These are phyloP conservation scores for Plasmopara muralis DNA, from an alignment of 352 stramenopile species.

Conservation along the genomic window DNA sequence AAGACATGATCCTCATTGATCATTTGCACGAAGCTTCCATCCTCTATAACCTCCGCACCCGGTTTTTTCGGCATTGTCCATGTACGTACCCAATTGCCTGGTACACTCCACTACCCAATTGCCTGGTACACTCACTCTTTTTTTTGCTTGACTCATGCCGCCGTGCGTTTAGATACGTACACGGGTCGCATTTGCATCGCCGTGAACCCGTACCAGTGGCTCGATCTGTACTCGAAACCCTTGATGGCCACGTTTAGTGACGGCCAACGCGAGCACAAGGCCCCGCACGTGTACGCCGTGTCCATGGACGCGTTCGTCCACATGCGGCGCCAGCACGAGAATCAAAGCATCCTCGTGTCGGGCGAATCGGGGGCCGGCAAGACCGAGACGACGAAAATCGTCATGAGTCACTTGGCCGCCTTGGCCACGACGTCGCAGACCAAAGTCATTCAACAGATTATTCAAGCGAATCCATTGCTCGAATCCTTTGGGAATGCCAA, in stretches of 20 bases:
- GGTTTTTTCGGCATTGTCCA: conserved; percentile 73
- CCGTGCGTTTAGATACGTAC: conserved; percentile 53
- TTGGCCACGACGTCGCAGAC: conserved; percentile 74
- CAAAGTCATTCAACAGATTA: conserved; percentile 92
- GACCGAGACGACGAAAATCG: conserved; percentile 95
- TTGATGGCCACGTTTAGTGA: conserved; percentile 74
- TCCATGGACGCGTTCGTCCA: conserved; percentile 84
- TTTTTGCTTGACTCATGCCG: neutral
- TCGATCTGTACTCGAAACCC: conserved; percentile 70
- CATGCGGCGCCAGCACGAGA: conserved; percentile 62
- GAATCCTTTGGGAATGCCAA: conserved; percentile 86
- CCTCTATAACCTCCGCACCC: conserved; percentile 70
- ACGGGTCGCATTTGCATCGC: conserved; percentile 85
- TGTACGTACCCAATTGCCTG: no score
- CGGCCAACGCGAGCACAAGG: conserved; percentile 59
- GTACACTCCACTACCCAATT: no score
- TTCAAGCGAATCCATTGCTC: conserved; percentile 87
- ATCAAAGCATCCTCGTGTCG: conserved; percentile 94
- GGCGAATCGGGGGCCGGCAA: conserved; percentile 95
- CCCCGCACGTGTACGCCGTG: conserved; percentile 80
- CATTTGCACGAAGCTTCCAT: conserved; percentile 84
- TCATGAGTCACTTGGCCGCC: conserved; percentile 90
- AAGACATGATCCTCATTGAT: conserved; percentile 86
- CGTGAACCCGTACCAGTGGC: conserved; percentile 85
- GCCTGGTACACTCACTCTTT: no score